A percentile compares a stretch with the other conserved stretches of the same genome.
Evolutionary conservation across 2,329 filamentous ascomycete genomes (phyloP).

Genomic region (Aspergillus brunneoviolaceus): DNA sequence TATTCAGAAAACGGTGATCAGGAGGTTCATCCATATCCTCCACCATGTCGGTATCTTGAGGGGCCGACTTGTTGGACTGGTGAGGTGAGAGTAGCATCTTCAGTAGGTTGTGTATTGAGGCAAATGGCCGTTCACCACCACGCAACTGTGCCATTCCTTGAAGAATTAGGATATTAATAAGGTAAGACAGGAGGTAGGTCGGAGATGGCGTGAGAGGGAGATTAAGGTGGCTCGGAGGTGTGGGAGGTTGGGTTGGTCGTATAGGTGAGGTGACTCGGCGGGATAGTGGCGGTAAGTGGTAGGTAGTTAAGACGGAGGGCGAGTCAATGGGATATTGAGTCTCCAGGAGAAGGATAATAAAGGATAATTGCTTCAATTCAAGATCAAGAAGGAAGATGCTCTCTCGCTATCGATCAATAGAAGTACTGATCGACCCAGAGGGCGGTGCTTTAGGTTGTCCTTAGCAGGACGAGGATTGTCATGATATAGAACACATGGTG

Average conservation of each 20-base stretch:
- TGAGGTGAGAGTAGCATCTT: constrained; percentile 48
- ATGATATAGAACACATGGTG: constrained; percentile 44
- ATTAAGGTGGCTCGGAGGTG: too few relatives aligned
- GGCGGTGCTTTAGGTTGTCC: constrained; percentile 31
- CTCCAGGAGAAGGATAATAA: constrained; percentile 6
- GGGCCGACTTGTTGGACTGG: constrained; percentile 36
- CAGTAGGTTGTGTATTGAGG: constrained; percentile 41
- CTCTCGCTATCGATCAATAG: constrained; percentile 31
- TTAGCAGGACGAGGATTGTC: constrained; percentile 40
- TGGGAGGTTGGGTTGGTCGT: constrained; percentile 12
- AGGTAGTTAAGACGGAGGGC: neutral
- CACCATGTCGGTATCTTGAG: constrained; percentile 62
- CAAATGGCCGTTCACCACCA: constrained; percentile 33
- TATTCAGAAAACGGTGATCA: constrained; percentile 50
- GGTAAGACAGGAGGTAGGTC: constrained; percentile 2
- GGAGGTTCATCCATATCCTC: constrained; percentile 88
- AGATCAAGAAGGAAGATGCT: constrained; percentile 20
- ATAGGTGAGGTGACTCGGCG: constrained; percentile 14
- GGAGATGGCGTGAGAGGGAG: constrained; percentile 12
- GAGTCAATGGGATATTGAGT: constrained; percentile 10
- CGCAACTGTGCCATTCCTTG: constrained; percentile 35
- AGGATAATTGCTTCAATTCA: constrained; percentile 17
- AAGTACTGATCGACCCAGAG: constrained; percentile 29
- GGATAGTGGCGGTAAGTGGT: constrained; percentile 8
- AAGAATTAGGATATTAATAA: constrained; percentile 11